Evolutionary conservation across 2,329 filamentous ascomycete genomes (phyloP).

Genomic region (Lachnum nothofagi): DNA sequence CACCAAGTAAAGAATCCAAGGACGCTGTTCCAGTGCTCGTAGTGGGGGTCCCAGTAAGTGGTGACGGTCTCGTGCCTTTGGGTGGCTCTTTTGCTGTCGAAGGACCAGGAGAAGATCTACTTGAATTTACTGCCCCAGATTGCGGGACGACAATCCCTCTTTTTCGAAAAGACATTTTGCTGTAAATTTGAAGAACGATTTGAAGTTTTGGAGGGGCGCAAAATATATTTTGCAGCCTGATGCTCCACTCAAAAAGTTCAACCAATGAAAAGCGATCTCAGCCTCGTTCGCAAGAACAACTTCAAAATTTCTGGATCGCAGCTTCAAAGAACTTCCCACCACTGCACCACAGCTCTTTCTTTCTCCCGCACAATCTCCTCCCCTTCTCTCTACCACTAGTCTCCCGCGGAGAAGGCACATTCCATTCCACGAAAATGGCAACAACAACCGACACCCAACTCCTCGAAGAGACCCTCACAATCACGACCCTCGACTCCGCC

Average conservation of each 20-base stretch:
- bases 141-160: constrained; percentile 51
- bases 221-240: constrained; percentile 5
- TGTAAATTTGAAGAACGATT: neutral
- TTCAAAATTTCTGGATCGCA: constrained; percentile 9
- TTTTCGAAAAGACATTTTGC: constrained; percentile 63
- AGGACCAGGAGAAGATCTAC: constrained; percentile 7
- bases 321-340: no score
- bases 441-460: constrained; percentile 80
- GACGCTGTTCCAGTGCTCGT: constrained; percentile 89
- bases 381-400: no score
- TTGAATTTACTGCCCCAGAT: neutral
- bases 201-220: neutral
- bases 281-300: constrained; percentile 7
- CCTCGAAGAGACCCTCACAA: constrained; percentile 86
- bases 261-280: constrained; percentile 4
- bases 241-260: neutral
- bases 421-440: constrained; percentile 28
- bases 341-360: no score
- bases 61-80: constrained; percentile 71
- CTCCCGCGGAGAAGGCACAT: no score
- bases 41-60: constrained; percentile 77
- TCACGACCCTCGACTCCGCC: constrained; percentile 71
- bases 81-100: constrained; percentile 20
- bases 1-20: constrained; percentile 77
- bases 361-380: no score